Conservation (phyloP, 805 yeast species). For the Scheffersomyces lignosus region DNA sequence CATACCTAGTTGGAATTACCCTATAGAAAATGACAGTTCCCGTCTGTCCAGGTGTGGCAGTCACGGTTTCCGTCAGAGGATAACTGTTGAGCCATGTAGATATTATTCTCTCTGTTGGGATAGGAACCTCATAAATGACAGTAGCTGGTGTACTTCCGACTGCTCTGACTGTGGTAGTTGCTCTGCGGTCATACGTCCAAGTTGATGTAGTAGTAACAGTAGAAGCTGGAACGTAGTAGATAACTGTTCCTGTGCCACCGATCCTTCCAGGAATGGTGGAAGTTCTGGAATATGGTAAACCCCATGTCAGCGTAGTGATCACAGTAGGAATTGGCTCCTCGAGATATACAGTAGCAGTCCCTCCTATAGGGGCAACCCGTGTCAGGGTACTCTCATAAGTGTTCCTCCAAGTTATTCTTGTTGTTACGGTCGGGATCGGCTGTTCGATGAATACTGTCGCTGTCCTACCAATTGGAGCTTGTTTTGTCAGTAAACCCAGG, state of each 20-base stretch:
- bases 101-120: neutral
- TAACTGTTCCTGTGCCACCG: neutral
- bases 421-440: neutral
- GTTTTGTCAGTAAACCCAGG: neutral
- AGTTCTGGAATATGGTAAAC: constrained; percentile 1
- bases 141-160: too few species aligned
- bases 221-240: neutral
- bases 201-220: neutral
- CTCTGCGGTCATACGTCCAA: neutral
- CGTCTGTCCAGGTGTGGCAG: neutral
- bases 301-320: constrained; percentile 13
- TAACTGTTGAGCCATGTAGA: neutral
- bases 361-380: neutral
- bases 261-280: too few species aligned
- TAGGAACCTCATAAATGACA: too few species aligned
- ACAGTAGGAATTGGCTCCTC: constrained; percentile 13
- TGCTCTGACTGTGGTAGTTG: neutral
- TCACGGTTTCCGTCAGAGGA: neutral
- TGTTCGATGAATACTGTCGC: neutral
- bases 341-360: constrained; percentile 3
- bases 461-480: neutral
- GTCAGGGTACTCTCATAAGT: neutral
- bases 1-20: constrained; percentile 4
- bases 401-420: neutral
- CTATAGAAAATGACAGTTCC: neutral